Percentiles rank a stretch among this genome's conserved stretches.
phyloP scores from a whole-genome alignment of 2,329 filamentous ascomycete genomes.

The Penicillium sp. region DNA sequence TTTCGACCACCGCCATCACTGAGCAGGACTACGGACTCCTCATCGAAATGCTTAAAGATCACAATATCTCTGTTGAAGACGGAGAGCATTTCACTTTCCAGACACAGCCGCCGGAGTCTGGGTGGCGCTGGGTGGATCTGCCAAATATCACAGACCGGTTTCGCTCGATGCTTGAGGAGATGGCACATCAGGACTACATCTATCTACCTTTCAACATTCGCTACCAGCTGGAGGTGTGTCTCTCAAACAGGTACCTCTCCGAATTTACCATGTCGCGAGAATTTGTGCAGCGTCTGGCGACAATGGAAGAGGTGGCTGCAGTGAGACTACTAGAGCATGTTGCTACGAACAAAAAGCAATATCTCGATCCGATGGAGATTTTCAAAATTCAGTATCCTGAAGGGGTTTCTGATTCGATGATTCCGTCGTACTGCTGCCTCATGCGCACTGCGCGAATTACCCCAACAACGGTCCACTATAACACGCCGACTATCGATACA shows the following conservation, averaged over 20 bases:
- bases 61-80: slow-evolving; percentile 58
- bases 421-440: slow-evolving; percentile 68
- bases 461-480: slow-evolving; percentile 73
- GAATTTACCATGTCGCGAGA: slow-evolving; percentile 65
- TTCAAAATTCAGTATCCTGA: slow-evolving; percentile 51
- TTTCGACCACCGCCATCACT: slow-evolving; percentile 29
- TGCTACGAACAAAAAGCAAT: slow-evolving; percentile 55
- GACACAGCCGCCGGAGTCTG: slow-evolving; percentile 14
- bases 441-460: slow-evolving; percentile 75
- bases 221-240: slow-evolving; percentile 88
- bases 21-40: slow-evolving; percentile 32
- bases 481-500: slow-evolving; percentile 71
- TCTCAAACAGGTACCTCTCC: slow-evolving; percentile 71
- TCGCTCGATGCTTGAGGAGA: slow-evolving; percentile 22
- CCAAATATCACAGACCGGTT: slow-evolving; percentile 9
- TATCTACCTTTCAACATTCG: slow-evolving; percentile 64
- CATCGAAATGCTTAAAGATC: slow-evolving; percentile 57
- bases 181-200: slow-evolving; percentile 31
- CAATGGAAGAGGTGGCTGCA: slow-evolving; percentile 50
- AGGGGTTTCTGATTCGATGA: slow-evolving; percentile 45
- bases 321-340: slow-evolving; percentile 67
- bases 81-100: slow-evolving; percentile 39
- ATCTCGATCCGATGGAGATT: slow-evolving; percentile 66
- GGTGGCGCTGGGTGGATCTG: slow-evolving; percentile 40
- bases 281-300: slow-evolving; percentile 60